These are phyloP conservation scores for Scortechinia acanthostroma DNA, from an alignment of 2,329 filamentous ascomycete species.

Conservation along the genomic window DNA sequence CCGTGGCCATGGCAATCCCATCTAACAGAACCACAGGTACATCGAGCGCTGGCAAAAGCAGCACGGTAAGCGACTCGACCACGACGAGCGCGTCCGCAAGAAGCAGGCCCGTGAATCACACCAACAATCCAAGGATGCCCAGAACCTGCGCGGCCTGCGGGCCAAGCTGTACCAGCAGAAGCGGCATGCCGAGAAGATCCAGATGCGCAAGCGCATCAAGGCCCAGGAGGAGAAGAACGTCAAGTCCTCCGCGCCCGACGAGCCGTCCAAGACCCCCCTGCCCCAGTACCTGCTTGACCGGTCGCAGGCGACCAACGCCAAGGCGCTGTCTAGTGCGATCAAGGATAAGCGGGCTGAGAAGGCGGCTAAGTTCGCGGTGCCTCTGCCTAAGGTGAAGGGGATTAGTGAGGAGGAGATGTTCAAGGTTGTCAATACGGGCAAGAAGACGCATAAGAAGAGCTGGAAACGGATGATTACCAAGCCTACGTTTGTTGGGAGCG, in stretches of 20 bases:
- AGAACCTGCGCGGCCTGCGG: conserved; percentile 83
- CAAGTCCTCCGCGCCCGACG: conserved; percentile 72
- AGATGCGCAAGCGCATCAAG: conserved; percentile 91
- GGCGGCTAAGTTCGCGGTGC: conserved; percentile 86
- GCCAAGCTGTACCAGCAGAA: conserved; percentile 93
- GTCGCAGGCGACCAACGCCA: conserved; percentile 42
- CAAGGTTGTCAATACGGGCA: conserved; percentile 89
- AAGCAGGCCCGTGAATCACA: conserved; percentile 80
- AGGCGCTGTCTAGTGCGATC: conserved; percentile 76
- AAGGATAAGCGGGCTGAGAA: conserved; percentile 95
- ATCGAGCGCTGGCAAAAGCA: conserved; percentile 73
- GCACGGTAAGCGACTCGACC: conserved; percentile 53
- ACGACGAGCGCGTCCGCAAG: conserved; percentile 87
- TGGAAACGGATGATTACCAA: conserved; percentile 74
- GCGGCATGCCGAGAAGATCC: conserved; percentile 94
- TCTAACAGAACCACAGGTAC: conserved; percentile 75
- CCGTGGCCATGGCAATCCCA: conserved; percentile 8
- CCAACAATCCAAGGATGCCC: conserved; percentile 79
- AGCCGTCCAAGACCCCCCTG: conserved; percentile 74
- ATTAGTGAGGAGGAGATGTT: conserved; percentile 98
- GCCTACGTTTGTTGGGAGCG: conserved; percentile 81
- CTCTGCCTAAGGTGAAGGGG: conserved; percentile 85
- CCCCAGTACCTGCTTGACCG: conserved; percentile 92
- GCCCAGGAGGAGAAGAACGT: conserved; percentile 93
- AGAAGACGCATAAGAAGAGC: conserved; percentile 83